Evolutionary conservation across 129 eudicot species (phyloP), one percentile per base, ranked within the genome.

Genomic region (Lonicera japonica): DNA sequence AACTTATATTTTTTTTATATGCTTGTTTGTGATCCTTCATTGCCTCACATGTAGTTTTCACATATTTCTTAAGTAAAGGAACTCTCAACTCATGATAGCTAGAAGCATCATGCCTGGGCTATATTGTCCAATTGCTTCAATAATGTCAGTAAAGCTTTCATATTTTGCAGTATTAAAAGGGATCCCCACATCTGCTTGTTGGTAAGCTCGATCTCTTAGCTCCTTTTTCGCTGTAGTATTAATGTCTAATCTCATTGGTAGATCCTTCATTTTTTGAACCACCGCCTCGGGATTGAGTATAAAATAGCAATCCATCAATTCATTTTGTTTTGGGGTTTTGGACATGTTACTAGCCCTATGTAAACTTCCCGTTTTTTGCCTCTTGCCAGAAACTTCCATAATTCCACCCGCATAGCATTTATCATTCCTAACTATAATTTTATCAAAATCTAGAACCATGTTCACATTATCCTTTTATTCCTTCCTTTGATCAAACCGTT

Each of bases 1-100:
- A 66, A 20, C 73, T 51, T 63, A 58, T 68, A 73, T 36, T 66
- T 64, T 54, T 59, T n/a, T n/a, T n/a, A n/a, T n/a, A n/a, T n/a
- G n/a, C n/a, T n/a, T n/a, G 38, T 58, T 39, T 66, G 51, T 53
- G 20, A 5, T 59, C 68, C 13, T 22, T 17, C 39, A 60, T n/a
- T 5, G 14, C 16, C 21, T 21, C 8, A 8, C 11, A 1, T 65
- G n/a, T n/a, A n/a, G n/a, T n/a, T n/a, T n/a, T n/a, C n/a, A n/a
- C n/a, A n/a, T n/a, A n/a, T n/a, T n/a, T 41, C 8, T 60, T 73
- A 2, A 60, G 58, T 1, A 66, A n/a, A 22, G 63, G 54, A 45
- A 65, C 72, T 51, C 56, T 58, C 0, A 58, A n/a, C 52, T 73
- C 57, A 59, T 73, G 25, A 54, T 54, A 54, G 45, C 9, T 16